Conservation (phyloP, 148 eudicot species). For the Rhododendron williamsianum region DNA sequence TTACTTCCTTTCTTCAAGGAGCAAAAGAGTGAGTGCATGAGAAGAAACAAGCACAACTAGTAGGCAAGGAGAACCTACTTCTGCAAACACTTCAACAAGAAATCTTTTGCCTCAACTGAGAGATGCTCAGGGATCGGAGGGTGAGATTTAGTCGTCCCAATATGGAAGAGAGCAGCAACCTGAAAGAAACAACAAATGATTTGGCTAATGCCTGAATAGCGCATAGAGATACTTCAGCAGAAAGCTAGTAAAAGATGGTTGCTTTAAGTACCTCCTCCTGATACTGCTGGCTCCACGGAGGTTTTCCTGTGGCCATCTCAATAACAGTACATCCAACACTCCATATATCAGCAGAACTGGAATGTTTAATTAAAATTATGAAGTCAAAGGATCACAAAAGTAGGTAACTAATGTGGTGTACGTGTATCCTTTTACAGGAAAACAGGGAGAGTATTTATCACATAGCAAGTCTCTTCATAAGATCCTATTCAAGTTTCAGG, state of each 20-base stretch:
- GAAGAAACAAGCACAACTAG: not conserved
- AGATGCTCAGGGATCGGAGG: constrained; percentile 90
- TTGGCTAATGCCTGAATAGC: not conserved
- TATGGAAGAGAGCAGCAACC: constrained; percentile 77
- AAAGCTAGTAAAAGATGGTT: not conserved
- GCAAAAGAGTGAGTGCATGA: not conserved
- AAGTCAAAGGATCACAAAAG: not conserved
- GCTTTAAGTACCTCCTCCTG: constrained; percentile 61
- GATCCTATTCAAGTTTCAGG: not conserved
- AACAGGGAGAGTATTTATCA: not conserved
- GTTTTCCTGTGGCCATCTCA: constrained; percentile 99
- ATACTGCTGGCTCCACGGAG: constrained; percentile 97
- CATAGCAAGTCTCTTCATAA: not conserved
- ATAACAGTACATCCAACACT: constrained; percentile 98
- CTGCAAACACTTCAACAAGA: constrained; percentile 66
- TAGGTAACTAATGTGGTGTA: not conserved
- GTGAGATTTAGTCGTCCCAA: constrained; percentile 79
- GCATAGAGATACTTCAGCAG: not conserved
- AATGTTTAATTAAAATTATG: constrained; percentile 9
- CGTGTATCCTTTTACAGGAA: not conserved
- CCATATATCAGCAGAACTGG: constrained; percentile 97
- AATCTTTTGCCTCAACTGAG: constrained; percentile 71
- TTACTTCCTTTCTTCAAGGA: not conserved
- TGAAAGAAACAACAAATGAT: constrained; percentile 18
- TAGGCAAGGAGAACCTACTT: constrained; percentile 35